Evolutionary conservation across 805 yeast genomes (phyloP).

Genomic region (Teunomyces stri): DNA sequence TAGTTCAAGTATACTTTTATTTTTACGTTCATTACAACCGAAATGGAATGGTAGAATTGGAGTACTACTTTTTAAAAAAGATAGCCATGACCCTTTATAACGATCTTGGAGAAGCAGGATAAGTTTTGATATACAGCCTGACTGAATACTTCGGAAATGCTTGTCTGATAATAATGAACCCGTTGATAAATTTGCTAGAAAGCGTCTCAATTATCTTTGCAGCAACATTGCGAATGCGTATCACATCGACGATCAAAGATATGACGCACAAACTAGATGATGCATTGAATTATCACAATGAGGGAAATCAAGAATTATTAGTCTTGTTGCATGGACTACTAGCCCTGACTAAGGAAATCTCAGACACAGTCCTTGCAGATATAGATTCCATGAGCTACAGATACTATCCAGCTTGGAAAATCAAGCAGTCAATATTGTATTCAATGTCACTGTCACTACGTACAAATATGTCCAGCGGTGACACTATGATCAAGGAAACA

Average conservation of each 20-base stretch:
- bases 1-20: conserved; percentile 16
- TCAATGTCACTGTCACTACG: not conserved
- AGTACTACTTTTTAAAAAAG: conserved; percentile 17
- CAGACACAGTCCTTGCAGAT: not conserved
- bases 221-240: conserved; percentile 6
- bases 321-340: not conserved
- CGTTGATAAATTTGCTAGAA: conserved; percentile 3
- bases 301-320: not conserved
- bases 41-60: conserved; percentile 11
- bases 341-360: not conserved
- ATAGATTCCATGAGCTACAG: conserved; percentile 4
- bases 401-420: conserved; percentile 10
- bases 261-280: not conserved
- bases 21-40: conserved; percentile 17
- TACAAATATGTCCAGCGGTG: not conserved
- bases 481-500: not conserved
- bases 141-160: conserved; percentile 1
- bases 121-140: not conserved
- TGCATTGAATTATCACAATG: not conserved
- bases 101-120: conserved; percentile 12
- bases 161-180: conserved; percentile 6
- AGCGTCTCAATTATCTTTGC: conserved; percentile 6
- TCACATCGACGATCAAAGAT: conserved; percentile 2
- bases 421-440: conserved; percentile 5
- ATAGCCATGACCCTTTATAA: conserved; percentile 10